These are phyloP conservation scores for Suhomyces panamericanus DNA, from an alignment of 1,139 yeast genomes.

Conservation along the genomic window DNA sequence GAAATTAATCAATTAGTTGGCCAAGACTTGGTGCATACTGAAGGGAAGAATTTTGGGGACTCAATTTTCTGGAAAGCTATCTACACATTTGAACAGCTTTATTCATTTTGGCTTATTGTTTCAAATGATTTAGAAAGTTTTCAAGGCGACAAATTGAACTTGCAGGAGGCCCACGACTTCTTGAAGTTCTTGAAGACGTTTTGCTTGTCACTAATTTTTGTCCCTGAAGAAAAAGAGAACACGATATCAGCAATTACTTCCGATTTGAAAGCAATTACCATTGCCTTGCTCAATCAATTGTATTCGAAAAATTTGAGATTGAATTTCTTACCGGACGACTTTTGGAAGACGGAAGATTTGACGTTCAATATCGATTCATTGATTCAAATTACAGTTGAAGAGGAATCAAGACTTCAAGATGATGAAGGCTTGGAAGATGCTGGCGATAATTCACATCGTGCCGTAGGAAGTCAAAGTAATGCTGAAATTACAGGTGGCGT, in stretches of 20 bases:
- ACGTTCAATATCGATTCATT: conserved; percentile 32
- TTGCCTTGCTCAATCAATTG: conserved; percentile 63
- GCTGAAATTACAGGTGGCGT: neutral
- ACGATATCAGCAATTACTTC: conserved; percentile 4
- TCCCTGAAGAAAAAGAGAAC: conserved; percentile 23
- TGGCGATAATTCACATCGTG: neutral
- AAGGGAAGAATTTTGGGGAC: neutral
- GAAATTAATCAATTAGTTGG: conserved; percentile 8
- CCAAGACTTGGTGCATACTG: neutral
- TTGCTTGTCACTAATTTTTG: conserved; percentile 58
- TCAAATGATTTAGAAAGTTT: conserved; percentile 71
- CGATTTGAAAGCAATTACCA: conserved; percentile 38
- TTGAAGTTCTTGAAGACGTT: conserved; percentile 53
- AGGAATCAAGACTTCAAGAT: conserved; percentile 30
- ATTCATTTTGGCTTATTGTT: conserved; percentile 57
- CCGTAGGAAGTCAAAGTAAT: neutral
- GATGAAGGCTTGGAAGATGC: conserved; percentile 13
- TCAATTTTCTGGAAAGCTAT: conserved; percentile 35
- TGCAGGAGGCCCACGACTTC: conserved; percentile 47
- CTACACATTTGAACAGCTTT: conserved; percentile 47
- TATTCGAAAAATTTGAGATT: conserved; percentile 70
- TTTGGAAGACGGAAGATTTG: conserved; percentile 53
- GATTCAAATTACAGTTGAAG: conserved; percentile 39
- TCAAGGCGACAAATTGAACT: conserved; percentile 42
- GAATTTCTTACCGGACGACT: conserved; percentile 50